A percentile compares a stretch with the other conserved stretches of the same genome.
These are phyloP conservation scores for Fraxinus excelsior DNA, from an alignment of 257 asterid species.

Conservation along the genomic window DNA sequence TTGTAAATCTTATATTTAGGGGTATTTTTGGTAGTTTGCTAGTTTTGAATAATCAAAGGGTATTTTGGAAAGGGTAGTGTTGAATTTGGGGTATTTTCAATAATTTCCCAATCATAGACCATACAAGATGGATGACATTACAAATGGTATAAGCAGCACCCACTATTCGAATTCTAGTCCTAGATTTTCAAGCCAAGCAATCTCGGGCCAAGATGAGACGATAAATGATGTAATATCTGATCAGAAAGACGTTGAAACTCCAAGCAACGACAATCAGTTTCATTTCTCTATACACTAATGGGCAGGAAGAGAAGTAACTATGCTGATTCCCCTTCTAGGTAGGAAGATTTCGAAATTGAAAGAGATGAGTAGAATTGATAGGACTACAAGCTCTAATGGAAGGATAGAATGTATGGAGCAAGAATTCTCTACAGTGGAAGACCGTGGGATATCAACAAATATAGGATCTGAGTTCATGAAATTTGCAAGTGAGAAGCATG, in stretches of 20 bases:
- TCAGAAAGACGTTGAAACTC: conserved; percentile 30
- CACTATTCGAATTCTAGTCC: conserved; percentile 40
- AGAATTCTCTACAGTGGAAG: conserved; percentile 3
- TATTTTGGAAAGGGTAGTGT: too few species aligned
- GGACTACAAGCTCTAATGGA: conserved; percentile 40
- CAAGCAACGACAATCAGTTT: too few species aligned
- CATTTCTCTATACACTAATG: too few species aligned
- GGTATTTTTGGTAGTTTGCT: too few species aligned
- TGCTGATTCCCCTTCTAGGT: conserved; percentile 43
- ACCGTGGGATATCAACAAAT: conserved; percentile 19
- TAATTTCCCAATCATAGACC: too few species aligned
- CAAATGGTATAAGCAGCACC: too few species aligned
- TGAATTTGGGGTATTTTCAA: too few species aligned
- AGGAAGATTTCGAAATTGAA: conserved; percentile 32
- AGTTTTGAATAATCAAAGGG: too few species aligned
- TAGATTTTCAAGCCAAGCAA: conserved; percentile 44
- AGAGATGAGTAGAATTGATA: conserved; percentile 27
- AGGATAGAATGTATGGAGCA: conserved; percentile 29
- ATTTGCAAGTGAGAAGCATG: conserved; percentile 19
- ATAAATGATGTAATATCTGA: conserved; percentile 34
- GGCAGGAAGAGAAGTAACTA: conserved; percentile 71
- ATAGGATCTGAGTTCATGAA: conserved; percentile 28
- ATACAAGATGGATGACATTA: too few species aligned
- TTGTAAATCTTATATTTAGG: too few species aligned
- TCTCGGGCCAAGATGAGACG: conserved; percentile 27